Conservation (phyloP, 495 filamentous ascomycete genomes). For the Lasiosphaeris hirsuta region DNA sequence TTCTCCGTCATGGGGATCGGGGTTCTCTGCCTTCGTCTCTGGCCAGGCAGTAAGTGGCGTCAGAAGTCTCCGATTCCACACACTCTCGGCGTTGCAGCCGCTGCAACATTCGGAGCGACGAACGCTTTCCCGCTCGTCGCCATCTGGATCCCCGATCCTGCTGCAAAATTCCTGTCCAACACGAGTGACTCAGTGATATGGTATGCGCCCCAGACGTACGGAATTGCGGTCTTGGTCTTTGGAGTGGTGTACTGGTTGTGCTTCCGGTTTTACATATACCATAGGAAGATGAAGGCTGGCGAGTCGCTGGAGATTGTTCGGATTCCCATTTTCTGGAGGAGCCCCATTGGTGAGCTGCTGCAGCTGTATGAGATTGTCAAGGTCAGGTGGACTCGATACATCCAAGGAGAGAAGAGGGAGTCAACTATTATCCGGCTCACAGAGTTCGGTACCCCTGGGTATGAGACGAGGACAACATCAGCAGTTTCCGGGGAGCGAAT, state of each 20-base stretch:
- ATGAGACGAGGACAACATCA: neutral
- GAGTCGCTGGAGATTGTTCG: conserved; percentile 12
- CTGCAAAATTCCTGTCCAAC: conserved; percentile 4
- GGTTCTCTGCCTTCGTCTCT: conserved; percentile 17
- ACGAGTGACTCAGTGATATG: conserved; percentile 11
- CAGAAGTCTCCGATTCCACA: conserved; percentile 20
- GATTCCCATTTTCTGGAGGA: conserved; percentile 17
- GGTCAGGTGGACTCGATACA: conserved; percentile 8
- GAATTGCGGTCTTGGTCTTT: conserved; percentile 5
- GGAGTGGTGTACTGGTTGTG: conserved; percentile 16
- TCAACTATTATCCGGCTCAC: neutral
- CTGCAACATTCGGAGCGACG: conserved; percentile 14
- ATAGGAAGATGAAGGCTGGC: conserved; percentile 6
- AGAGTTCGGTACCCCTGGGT: neutral
- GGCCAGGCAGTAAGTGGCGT: conserved; percentile 19
- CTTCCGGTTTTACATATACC: conserved; percentile 17
- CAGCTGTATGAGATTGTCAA: conserved; percentile 20
- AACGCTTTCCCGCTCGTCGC: conserved; percentile 15
- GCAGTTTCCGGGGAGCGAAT: neutral
- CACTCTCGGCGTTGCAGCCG: conserved; percentile 11
- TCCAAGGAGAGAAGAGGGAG: conserved; percentile 1
- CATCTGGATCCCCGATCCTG: conserved; percentile 20
- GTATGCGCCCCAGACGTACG: conserved; percentile 15
- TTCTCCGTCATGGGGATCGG: conserved; percentile 18
- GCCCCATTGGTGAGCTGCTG: conserved; percentile 8